These are phyloP conservation scores for Boletus rubroflammeus DNA, from an alignment of 768 basidiomycete species.

Conservation along the genomic window DNA sequence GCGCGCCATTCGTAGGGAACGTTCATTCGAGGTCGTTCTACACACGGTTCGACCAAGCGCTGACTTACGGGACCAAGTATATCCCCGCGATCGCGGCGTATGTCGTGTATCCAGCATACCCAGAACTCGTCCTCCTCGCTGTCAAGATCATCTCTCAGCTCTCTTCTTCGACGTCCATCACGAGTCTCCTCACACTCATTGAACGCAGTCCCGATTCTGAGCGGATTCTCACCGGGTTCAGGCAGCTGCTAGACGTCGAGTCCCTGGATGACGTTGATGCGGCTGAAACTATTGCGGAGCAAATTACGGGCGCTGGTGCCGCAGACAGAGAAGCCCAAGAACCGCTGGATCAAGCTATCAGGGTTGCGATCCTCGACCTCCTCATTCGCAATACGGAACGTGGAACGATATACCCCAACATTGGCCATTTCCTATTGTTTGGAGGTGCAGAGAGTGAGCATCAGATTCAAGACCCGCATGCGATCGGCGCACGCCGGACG, in stretches of 20 bases:
- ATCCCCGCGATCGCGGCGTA: slow-evolving; percentile 83
- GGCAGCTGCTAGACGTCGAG: slow-evolving; percentile 59
- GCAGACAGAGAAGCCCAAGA: slow-evolving; percentile 46
- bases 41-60: slow-evolving; percentile 68
- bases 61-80: slow-evolving; percentile 65
- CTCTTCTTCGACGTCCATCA: slow-evolving; percentile 61
- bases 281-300: slow-evolving; percentile 58
- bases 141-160: slow-evolving; percentile 73
- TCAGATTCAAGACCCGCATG: slow-evolving; percentile 75
- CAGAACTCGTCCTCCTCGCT: slow-evolving; percentile 71
- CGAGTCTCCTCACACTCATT: slow-evolving; percentile 73
- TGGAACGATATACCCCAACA: slow-evolving; percentile 65
- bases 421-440: slow-evolving; percentile 86
- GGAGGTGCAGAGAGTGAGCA: slow-evolving; percentile 57
- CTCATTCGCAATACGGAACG: slow-evolving; percentile 73
- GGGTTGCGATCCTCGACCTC: slow-evolving; percentile 76
- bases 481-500: slow-evolving; percentile 63
- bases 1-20: slow-evolving; percentile 48
- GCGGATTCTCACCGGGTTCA: slow-evolving; percentile 80
- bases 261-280: slow-evolving; percentile 56
- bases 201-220: slow-evolving; percentile 80
- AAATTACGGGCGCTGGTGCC: slow-evolving; percentile 71
- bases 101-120: slow-evolving; percentile 61
- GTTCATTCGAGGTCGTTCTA: slow-evolving; percentile 66
- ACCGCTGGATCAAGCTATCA: slow-evolving; percentile 61